Evolutionary conservation across 2,329 filamentous ascomycete species (phyloP).

Genomic region (Beauveria sp.): DNA sequence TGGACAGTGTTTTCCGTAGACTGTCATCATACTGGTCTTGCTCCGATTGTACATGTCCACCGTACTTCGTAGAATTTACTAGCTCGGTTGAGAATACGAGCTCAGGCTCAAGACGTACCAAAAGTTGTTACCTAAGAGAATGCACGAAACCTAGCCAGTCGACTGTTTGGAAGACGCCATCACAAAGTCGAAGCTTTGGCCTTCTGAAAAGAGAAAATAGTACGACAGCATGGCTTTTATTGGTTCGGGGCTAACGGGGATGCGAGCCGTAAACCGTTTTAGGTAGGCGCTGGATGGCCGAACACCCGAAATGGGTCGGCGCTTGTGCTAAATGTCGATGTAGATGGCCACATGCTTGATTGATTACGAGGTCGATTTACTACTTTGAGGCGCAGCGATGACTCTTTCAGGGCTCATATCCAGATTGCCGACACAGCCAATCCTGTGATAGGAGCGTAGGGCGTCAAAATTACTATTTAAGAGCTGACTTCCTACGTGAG

Average conservation of each 20-base stretch:
- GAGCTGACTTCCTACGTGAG: neutral
- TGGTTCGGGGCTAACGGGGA: neutral
- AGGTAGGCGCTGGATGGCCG: neutral
- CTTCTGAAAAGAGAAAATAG: neutral
- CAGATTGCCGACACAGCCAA: neutral
- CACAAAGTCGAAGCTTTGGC: no score
- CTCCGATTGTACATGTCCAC: no score
- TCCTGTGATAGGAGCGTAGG: no score
- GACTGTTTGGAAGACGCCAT: no score
- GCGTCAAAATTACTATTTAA: neutral
- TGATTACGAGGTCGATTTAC: neutral
- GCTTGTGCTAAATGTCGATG: neutral
- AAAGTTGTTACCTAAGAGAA: no score
- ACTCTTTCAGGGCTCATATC: neutral
- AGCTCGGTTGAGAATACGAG: no score
- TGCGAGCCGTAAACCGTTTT: neutral
- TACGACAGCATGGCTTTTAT: neutral
- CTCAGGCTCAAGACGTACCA: no score
- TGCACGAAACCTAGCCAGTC: no score
- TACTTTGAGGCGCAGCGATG: neutral
- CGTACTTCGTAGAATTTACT: no score
- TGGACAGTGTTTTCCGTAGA: no score
- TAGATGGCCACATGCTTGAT: neutral
- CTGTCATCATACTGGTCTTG: no score
- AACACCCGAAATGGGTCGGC: neutral